phyloP scores from a whole-genome alignment of 768 basidiomycete species.

The Mycena haematopus region DNA sequence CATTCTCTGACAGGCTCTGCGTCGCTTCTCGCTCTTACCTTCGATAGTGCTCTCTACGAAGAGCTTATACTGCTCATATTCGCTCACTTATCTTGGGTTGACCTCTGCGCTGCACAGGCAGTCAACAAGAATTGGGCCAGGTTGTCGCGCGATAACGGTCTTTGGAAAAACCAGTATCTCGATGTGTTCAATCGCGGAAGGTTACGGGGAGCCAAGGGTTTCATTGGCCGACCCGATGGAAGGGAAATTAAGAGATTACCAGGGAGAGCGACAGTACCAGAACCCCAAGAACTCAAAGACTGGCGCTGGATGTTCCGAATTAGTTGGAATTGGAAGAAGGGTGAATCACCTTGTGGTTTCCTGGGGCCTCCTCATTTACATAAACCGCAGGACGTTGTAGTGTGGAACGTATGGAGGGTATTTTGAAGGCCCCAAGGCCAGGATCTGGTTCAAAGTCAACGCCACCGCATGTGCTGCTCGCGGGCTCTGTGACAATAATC shows the following conservation, averaged over 20 bases:
- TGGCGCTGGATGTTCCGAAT: conserved; percentile 92
- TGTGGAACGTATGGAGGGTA: conserved; percentile 45
- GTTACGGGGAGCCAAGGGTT: conserved; percentile 71
- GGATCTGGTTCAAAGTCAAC: conserved; percentile 21
- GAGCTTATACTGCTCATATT: conserved; percentile 79
- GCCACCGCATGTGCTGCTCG: conserved; percentile 57
- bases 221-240: conserved; percentile 60
- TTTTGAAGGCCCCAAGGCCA: conserved; percentile 14
- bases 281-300: conserved; percentile 48
- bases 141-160: conserved; percentile 70
- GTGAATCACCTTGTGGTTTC: conserved; percentile 44
- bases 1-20: conserved; percentile 37
- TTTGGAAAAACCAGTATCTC: conserved; percentile 76
- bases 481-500: conserved; percentile 64
- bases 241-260: conserved; percentile 67
- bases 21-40: conserved; percentile 39
- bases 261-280: conserved; percentile 46
- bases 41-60: conserved; percentile 70
- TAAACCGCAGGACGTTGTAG: conserved; percentile 64
- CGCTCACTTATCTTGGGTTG: conserved; percentile 68
- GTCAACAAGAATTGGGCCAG: conserved; percentile 72
- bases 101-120: conserved; percentile 70
- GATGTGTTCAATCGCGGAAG: conserved; percentile 69
- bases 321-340: conserved; percentile 82
- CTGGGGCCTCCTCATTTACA: background rate